A percentile compares a stretch with the other conserved stretches of the same genome.
phyloP scores from a whole-genome alignment of 2,329 filamentous ascomycete genomes.

The Botrytis galanthina region DNA sequence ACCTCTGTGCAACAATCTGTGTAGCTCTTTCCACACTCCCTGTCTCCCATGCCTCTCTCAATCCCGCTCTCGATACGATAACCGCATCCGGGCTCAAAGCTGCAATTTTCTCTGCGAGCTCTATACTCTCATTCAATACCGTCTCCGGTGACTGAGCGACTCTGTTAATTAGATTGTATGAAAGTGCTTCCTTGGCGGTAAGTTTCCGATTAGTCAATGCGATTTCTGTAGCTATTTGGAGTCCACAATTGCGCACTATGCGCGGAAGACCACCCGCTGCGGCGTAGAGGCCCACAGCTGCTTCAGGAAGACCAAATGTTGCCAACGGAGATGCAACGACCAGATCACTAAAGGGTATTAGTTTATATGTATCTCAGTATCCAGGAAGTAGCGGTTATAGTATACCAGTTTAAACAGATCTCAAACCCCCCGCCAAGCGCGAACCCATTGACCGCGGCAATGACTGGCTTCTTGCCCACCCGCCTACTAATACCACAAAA shows the following conservation, averaged over 20 bases:
- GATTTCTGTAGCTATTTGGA: slow-evolving; percentile 69
- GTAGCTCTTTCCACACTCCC: slow-evolving; percentile 55
- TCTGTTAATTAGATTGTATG: slow-evolving; percentile 67
- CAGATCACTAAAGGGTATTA: slow-evolving; percentile 54
- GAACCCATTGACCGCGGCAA: slow-evolving; percentile 75
- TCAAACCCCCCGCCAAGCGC: slow-evolving; percentile 76
- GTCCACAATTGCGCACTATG: slow-evolving; percentile 60
- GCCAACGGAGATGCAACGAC: slow-evolving; percentile 60
- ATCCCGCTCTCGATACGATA: slow-evolving; percentile 66
- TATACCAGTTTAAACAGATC: slow-evolving; percentile 56
- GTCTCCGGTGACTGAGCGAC: slow-evolving; percentile 47
- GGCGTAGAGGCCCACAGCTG: slow-evolving; percentile 66
- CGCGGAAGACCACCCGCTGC: slow-evolving; percentile 70
- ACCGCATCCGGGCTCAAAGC: slow-evolving; percentile 70
- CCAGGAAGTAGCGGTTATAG: not conserved
- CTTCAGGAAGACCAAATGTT: slow-evolving; percentile 70
- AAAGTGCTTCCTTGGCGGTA: slow-evolving; percentile 55
- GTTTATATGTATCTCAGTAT: not conserved
- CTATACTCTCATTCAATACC: slow-evolving; percentile 57
- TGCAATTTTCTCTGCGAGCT: slow-evolving; percentile 60
- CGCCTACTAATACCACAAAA: slow-evolving; percentile 68
- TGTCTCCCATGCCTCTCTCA: slow-evolving; percentile 71
- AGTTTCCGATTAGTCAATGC: slow-evolving; percentile 63
- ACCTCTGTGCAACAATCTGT: slow-evolving; percentile 56
- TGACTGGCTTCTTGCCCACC: slow-evolving; percentile 68